These are phyloP conservation scores for Kuraishia floccosa DNA, from an alignment of 805 yeast species.

Conservation along the genomic window DNA sequence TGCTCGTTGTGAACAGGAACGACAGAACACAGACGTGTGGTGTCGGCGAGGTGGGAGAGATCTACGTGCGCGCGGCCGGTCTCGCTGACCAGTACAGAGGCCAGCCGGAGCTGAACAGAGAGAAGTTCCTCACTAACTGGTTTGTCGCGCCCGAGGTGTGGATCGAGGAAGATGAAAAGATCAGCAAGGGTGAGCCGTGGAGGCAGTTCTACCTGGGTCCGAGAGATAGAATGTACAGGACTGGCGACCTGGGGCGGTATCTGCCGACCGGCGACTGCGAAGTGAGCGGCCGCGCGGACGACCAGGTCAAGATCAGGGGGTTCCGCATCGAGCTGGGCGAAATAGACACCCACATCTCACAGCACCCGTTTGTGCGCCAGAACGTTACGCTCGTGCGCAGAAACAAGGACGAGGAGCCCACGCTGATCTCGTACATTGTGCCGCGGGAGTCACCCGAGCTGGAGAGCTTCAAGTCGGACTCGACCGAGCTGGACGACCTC, in stretches of 20 bases:
- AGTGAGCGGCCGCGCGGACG: slow-evolving; percentile 98
- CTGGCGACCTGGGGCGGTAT: slow-evolving; percentile 96
- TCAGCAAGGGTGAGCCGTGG: slow-evolving; percentile 47
- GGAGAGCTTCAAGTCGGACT: slow-evolving; percentile 35
- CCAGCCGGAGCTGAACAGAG: slow-evolving; percentile 76
- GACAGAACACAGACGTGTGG: slow-evolving; percentile 90
- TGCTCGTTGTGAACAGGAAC: slow-evolving; percentile 84
- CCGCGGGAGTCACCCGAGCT: slow-evolving; percentile 46
- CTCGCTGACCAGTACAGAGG: slow-evolving; percentile 94
- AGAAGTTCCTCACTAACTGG: slow-evolving; percentile 90
- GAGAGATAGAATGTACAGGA: slow-evolving; percentile 89
- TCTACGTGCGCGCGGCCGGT: slow-evolving; percentile 97
- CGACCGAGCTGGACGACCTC: slow-evolving; percentile 31
- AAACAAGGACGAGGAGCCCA: slow-evolving; percentile 88
- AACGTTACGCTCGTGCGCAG: slow-evolving; percentile 86
- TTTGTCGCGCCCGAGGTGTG: slow-evolving; percentile 60
- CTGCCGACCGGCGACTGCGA: slow-evolving; percentile 96
- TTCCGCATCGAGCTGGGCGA: slow-evolving; percentile 98
- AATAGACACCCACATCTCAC: slow-evolving; percentile 93
- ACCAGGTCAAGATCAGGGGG: slow-evolving; percentile 96
- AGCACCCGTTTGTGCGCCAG: slow-evolving; percentile 86
- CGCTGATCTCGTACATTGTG: slow-evolving; percentile 83
- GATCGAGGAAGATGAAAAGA: slow-evolving; percentile 39
- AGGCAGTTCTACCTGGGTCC: slow-evolving; percentile 84
- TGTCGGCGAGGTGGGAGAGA: slow-evolving; percentile 98